A percentile compares a stretch with the other conserved stretches of the same genome.
Conservation (phyloP, 805 yeast species). For the Starmerella davenportii region DNA sequence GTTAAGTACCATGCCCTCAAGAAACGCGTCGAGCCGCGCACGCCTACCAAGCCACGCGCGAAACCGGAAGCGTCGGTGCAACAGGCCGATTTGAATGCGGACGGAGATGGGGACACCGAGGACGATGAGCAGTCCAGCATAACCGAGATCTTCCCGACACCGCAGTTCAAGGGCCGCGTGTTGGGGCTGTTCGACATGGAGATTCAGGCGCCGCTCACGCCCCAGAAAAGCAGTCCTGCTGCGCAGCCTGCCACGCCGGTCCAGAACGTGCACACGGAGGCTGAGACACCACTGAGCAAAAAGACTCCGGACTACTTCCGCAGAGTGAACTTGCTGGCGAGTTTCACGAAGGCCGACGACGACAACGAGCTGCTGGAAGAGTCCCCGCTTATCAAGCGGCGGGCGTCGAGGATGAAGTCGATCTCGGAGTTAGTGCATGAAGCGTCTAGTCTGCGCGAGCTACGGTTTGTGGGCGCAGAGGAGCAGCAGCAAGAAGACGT, state of each 20-base stretch:
- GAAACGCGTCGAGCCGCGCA: not conserved
- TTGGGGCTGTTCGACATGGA: conserved; percentile 15
- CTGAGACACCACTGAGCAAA: conserved; percentile 13
- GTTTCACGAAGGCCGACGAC: not conserved
- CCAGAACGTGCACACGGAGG: not conserved
- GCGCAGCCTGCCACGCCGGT: not conserved
- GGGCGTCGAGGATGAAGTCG: conserved; percentile 5
- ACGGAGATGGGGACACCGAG: conserved; percentile 1
- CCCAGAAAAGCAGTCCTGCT: conserved; percentile 2
- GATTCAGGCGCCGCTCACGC: conserved; percentile 9
- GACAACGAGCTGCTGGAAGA: not conserved
- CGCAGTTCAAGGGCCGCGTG: conserved; percentile 11
- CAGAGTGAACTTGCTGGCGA: conserved; percentile 6
- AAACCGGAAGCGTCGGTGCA: not conserved
- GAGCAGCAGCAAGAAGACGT: not conserved
- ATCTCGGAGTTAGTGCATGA: conserved; percentile 10
- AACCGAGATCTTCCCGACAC: conserved; percentile 14
- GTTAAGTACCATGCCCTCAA: conserved; percentile 6
- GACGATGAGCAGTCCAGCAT: conserved; percentile 1
- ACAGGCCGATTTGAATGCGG: not conserved
- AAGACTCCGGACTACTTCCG: conserved; percentile 13
- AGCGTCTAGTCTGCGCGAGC: conserved; percentile 1
- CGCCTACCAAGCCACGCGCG: not conserved
- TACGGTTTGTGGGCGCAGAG: not conserved
- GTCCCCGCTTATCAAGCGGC: conserved; percentile 9